phyloP scores from a whole-genome alignment of 768 basidiomycete genomes.

The Boletales sp. region DNA sequence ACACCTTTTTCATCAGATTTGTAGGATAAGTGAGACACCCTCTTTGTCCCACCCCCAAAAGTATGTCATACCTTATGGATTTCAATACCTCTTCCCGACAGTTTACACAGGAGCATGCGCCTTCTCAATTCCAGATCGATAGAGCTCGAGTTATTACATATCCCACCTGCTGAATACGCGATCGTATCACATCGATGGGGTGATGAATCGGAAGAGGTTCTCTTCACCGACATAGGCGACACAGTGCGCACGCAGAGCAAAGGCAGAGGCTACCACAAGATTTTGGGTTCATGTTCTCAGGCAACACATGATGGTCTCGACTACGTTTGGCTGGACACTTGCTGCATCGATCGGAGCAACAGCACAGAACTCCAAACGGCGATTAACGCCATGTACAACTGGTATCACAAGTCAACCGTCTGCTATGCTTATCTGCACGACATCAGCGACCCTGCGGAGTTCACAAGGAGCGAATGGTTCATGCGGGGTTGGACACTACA shows the following conservation, averaged over 20 bases:
- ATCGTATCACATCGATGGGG: slow-evolving; percentile 30
- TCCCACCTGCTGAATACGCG: slow-evolving; percentile 10
- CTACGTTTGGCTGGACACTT: slow-evolving; percentile 33
- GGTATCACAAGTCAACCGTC: slow-evolving; percentile 25
- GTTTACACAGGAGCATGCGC: slow-evolving; percentile 15
- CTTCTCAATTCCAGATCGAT: slow-evolving; percentile 17
- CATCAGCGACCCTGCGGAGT: slow-evolving; percentile 12
- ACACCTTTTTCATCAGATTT: too few species aligned
- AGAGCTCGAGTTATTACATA: slow-evolving; percentile 15
- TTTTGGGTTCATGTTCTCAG: slow-evolving; percentile 16
- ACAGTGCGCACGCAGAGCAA: slow-evolving; percentile 5
- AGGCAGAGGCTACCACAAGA: slow-evolving; percentile 20
- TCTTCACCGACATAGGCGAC: slow-evolving; percentile 23
- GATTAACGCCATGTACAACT: slow-evolving; percentile 32
- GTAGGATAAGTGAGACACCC: neutral
- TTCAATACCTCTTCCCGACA: neutral
- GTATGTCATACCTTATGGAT: slow-evolving; percentile 1
- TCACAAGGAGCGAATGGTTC: slow-evolving; percentile 29
- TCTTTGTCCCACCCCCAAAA: neutral
- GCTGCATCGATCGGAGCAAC: slow-evolving; percentile 29
- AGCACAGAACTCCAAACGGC: slow-evolving; percentile 28
- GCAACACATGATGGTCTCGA: slow-evolving; percentile 12
- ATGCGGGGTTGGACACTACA: slow-evolving; percentile 30
- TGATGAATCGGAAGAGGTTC: slow-evolving; percentile 17
- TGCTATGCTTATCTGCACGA: slow-evolving; percentile 30